phyloP scores from a whole-genome alignment of 225 moss, liverwort and hornwort species.

The Rhytidiadelphus loreus region DNA sequence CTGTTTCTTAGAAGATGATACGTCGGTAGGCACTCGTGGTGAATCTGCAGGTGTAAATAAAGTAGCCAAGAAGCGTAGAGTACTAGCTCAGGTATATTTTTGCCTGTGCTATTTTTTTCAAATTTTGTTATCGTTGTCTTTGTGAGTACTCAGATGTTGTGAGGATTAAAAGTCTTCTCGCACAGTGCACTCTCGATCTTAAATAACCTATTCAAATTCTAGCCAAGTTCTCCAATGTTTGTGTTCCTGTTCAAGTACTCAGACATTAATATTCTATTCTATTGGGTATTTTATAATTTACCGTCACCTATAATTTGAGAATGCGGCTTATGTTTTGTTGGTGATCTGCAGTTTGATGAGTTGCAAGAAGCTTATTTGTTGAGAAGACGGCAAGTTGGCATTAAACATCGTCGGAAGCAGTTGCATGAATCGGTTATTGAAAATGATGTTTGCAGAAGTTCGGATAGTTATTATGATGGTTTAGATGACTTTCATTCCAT shows the following conservation, averaged over 20 bases:
- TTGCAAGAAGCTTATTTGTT: conserved; percentile 92
- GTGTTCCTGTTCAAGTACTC: neutral
- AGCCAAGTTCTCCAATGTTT: neutral
- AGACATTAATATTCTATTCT: neutral
- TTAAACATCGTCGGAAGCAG: conserved; percentile 29
- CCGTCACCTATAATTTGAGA: neutral
- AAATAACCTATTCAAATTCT: neutral
- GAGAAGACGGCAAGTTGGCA: conserved; percentile 60
- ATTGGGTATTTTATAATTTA: neutral
- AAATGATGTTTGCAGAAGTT: conserved; percentile 18
- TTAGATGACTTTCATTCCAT: conserved; percentile 89
- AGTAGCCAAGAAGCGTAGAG: conserved; percentile 71
- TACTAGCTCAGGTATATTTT: conserved; percentile 62
- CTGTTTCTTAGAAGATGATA: conserved; percentile 29
- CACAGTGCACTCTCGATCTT: neutral
- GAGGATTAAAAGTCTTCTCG: neutral
- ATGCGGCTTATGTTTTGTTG: neutral
- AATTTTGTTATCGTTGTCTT: neutral
- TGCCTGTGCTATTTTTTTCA: neutral
- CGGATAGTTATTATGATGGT: conserved; percentile 45
- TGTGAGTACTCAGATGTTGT: neutral
- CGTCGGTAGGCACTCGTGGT: conserved; percentile 8
- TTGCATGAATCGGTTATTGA: conserved; percentile 29
- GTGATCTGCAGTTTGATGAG: conserved; percentile 70
- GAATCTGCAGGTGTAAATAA: conserved; percentile 31